Conservation (phyloP, 164 flowering plant genomes). For the Echeveria elegans region DNA sequence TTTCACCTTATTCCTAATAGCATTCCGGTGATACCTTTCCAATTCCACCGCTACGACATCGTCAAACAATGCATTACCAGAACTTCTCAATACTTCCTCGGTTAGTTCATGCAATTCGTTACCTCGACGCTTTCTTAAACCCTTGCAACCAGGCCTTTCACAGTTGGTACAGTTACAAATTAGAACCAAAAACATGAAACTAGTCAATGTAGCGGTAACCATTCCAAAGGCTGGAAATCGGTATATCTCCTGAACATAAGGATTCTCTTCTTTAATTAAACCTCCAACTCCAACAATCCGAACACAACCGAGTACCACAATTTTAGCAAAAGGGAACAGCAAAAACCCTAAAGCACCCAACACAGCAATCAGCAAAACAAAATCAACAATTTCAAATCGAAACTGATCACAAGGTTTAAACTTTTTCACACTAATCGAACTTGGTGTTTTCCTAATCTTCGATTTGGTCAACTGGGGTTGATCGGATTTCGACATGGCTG, state of each 20-base stretch:
- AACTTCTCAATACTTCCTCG: background rate
- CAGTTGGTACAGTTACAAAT: background rate
- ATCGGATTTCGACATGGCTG: background rate
- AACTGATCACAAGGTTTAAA: constrained; percentile 44
- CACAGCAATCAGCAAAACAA: constrained; percentile 58
- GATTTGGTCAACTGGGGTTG: constrained; percentile 15
- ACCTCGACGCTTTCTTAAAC: background rate
- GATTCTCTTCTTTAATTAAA: too few species aligned
- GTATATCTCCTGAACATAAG: too few species aligned
- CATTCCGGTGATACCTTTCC: background rate
- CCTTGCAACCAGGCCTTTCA: background rate
- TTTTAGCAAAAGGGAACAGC: constrained; percentile 45
- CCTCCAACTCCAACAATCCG: too few species aligned
- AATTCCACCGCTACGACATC: background rate
- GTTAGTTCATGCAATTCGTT: background rate
- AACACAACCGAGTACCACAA: constrained; percentile 10
- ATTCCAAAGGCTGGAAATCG: background rate
- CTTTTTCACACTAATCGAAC: constrained; percentile 19
- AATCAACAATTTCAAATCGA: constrained; percentile 50
- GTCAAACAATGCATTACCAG: background rate
- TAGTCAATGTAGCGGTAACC: background rate
- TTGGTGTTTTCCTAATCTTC: constrained; percentile 25
- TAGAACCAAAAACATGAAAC: background rate
- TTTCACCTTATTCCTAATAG: background rate
- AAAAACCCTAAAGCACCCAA: constrained; percentile 57